Conservation (phyloP, 2,329 filamentous ascomycete genomes). For the Nothomitra cinnamomea region DNA sequence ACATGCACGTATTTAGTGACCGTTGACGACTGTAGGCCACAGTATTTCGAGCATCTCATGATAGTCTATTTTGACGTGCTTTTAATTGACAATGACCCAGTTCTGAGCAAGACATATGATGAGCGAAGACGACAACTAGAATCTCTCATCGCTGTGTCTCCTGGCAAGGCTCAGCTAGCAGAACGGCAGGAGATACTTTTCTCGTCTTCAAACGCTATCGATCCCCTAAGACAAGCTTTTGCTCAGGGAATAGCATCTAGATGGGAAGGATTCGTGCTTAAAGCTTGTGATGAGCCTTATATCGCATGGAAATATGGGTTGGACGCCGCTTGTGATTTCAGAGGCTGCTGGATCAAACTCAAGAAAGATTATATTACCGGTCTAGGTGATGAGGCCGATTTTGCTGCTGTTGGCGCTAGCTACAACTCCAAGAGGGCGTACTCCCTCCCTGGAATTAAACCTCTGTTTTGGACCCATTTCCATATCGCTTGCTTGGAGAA, state of each 20-base stretch:
- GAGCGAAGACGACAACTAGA: slow-evolving; percentile 44
- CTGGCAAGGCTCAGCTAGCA: slow-evolving; percentile 50
- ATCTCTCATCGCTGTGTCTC: slow-evolving; percentile 33
- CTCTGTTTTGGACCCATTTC: slow-evolving; percentile 57
- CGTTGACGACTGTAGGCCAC: slow-evolving; percentile 19
- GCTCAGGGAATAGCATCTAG: slow-evolving; percentile 45
- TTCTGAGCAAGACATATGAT: slow-evolving; percentile 36
- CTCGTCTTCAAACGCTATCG: slow-evolving; percentile 30
- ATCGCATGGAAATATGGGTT: slow-evolving; percentile 26
- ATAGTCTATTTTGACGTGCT: slow-evolving; percentile 45
- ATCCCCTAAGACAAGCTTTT: slow-evolving; percentile 45
- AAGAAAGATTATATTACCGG: slow-evolving; percentile 73
- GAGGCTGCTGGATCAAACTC: slow-evolving; percentile 53
- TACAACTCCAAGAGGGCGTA: slow-evolving; percentile 37
- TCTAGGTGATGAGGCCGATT: slow-evolving; percentile 69
- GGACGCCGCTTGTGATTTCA: slow-evolving; percentile 6
- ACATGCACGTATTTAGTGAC: not conserved
- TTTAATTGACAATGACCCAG: slow-evolving; percentile 35
- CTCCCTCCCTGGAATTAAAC: slow-evolving; percentile 32
- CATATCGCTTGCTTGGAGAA: slow-evolving; percentile 63
- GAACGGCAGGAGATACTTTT: slow-evolving; percentile 54
- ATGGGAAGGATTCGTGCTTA: slow-evolving; percentile 68
- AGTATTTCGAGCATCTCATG: slow-evolving; percentile 39
- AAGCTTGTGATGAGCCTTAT: slow-evolving; percentile 59
- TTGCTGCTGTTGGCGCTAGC: slow-evolving; percentile 59